Evolutionary conservation across 192 early-diverging fungal species (phyloP).

Genomic region (Backusella mclennaniae): DNA sequence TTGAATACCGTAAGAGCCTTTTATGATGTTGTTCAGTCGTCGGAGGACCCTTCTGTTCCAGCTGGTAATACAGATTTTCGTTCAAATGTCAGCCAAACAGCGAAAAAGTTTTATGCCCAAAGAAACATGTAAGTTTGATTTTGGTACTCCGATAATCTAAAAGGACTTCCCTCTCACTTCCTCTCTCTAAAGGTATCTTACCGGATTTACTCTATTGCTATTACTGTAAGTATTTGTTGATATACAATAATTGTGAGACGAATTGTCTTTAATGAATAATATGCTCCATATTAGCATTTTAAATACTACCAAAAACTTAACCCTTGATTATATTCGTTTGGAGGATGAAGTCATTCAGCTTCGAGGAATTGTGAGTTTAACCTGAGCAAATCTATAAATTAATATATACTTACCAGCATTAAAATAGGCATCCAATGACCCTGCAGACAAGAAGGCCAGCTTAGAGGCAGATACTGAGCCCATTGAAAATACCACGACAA

Average conservation of each 20-base stretch:
- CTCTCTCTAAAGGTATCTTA: conserved; percentile 44
- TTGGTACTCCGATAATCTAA: neutral
- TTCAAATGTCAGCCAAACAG: conserved; percentile 33
- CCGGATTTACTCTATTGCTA: conserved; percentile 55
- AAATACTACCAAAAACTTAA: conserved; percentile 47
- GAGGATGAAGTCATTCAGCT: conserved; percentile 38
- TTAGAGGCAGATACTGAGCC: neutral
- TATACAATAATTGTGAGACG: neutral
- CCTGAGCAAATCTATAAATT: neutral
- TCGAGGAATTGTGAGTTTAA: conserved; percentile 7
- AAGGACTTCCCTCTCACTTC: neutral
- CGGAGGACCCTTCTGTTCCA: conserved; percentile 14
- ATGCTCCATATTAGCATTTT: conserved; percentile 33
- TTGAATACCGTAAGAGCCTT: conserved; percentile 44
- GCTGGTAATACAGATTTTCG: conserved; percentile 31
- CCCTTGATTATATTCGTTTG: conserved; percentile 44
- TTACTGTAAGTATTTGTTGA: conserved; percentile 38
- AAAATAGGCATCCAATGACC: neutral
- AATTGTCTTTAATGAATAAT: neutral
- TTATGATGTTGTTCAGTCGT: conserved; percentile 13
- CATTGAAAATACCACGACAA: neutral
- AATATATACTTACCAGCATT: neutral
- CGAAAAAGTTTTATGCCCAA: conserved; percentile 56
- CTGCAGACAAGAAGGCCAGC: neutral
- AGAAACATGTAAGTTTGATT: conserved; percentile 46